Conservation (phyloP, 2,329 filamentous ascomycete species). For the Xylaria sp. region DNA sequence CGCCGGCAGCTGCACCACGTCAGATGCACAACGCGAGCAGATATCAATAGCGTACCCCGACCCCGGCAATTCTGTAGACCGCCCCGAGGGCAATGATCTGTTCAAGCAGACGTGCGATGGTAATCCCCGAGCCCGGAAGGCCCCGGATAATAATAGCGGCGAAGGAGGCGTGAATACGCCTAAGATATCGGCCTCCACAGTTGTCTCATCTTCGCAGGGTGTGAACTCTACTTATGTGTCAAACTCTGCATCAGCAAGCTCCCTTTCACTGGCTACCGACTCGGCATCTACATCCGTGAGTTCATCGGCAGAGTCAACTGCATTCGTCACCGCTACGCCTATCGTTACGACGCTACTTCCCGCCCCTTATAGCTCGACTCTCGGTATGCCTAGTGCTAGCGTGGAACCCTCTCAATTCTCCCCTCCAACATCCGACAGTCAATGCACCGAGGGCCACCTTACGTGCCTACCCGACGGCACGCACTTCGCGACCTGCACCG, state of each 20-base stretch:
- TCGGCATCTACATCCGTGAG: not conserved
- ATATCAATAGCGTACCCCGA: slow-evolving; percentile 67
- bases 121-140: slow-evolving; percentile 41
- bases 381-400: slow-evolving; percentile 1
- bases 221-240: not conserved
- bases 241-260: not conserved
- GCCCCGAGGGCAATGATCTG: slow-evolving; percentile 49
- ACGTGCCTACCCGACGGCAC: slow-evolving; percentile 41
- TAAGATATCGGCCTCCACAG: not conserved
- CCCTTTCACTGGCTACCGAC: not conserved
- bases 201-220: not conserved
- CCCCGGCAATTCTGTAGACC: slow-evolving; percentile 64
- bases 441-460: slow-evolving; percentile 41
- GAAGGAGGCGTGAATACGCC: not conserved
- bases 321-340: not conserved
- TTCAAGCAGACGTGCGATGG: slow-evolving; percentile 48
- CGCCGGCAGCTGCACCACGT: slow-evolving; percentile 62
- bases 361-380: not conserved
- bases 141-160: not conserved
- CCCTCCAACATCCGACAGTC: not conserved
- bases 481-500: slow-evolving; percentile 43
- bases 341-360: not conserved
- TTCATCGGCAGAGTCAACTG: not conserved
- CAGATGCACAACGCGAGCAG: slow-evolving; percentile 55
- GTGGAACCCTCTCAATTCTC: not conserved